Percentiles rank a stretch among this genome's conserved stretches.
phyloP scores from a whole-genome alignment of 495 filamentous ascomycete species.

The Hypoxylon perforatum region DNA sequence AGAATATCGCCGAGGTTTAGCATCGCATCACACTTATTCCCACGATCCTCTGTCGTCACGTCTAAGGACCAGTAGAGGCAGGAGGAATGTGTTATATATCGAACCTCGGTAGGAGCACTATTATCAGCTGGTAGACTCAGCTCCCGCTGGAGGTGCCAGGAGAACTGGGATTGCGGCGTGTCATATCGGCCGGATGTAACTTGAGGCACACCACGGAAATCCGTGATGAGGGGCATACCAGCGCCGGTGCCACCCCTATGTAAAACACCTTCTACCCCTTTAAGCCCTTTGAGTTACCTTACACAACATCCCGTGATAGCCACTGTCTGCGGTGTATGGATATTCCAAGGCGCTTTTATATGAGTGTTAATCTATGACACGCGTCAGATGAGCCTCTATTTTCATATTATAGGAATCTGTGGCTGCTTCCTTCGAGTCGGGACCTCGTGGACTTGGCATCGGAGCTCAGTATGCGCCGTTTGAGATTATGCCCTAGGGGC shows the following conservation, averaged over 20 bases:
- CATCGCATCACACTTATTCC: not conserved
- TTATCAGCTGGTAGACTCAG: constrained; percentile 21
- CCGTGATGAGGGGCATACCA: not conserved
- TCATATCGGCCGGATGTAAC: constrained; percentile 11
- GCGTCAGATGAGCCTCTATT: constrained; percentile 10
- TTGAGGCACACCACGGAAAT: constrained; percentile 7
- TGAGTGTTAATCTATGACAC: not conserved
- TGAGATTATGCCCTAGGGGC: not conserved
- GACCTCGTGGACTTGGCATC: constrained; percentile 9
- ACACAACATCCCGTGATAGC: constrained; percentile 11
- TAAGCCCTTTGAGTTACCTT: not conserved
- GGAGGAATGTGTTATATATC: not conserved
- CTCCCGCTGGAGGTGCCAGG: not conserved
- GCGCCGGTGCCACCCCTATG: not conserved
- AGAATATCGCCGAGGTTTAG: constrained; percentile 3
- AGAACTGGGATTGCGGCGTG: not conserved
- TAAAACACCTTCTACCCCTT: not conserved
- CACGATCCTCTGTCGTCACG: constrained; percentile 8
- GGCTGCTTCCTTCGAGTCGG: constrained; percentile 14
- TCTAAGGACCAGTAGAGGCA: not conserved
- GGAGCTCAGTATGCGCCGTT: constrained; percentile 4
- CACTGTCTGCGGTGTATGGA: constrained; percentile 4
- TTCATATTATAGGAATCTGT: constrained; percentile 4
- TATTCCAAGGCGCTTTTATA: not conserved
- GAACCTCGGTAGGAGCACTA: not conserved